Evolutionary conservation across 345 rosid species (phyloP), one percentile per base, ranked within the genome.

Genomic region (Hypericum androsaemum): DNA sequence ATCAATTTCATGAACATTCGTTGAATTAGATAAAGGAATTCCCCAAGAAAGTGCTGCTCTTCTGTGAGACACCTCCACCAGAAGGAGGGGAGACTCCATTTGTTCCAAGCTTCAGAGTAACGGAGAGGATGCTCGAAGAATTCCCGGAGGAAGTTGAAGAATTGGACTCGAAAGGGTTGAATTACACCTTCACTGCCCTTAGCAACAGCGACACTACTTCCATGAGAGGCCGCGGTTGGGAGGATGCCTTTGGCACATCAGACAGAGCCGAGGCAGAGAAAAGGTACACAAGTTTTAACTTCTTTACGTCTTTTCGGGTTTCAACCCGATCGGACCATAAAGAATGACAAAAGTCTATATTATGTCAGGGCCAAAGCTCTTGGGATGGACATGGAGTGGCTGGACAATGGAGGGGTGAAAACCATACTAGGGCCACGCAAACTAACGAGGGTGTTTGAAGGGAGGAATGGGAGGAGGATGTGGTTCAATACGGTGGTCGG

Each of bases 51-150:
- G 67, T 82, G 12, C 32, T 82, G 1, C 67, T 82, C 3, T 80
- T 58, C 72, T 82, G 89, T 42, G 83, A 80, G 67, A 65, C 79
- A 38, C 80, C 89, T 5, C 75, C 89, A 0, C 83, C 80, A 0
- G 79, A 74, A 45, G 89, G 86, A 8, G 82, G 89, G 22, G 48
- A 83, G 74, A 83, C 89, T 5, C 89, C 86, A 1, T 71, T 83
- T 45, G 89, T 83, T 49, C 89, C 89, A 15, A 80, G 89, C 79
- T 83, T 77, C 54, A 64, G 51, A 52, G 80, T 80, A 37, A 72
- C 89, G 0, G 82, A 83, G 44, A 47, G 55, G 59, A 77, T 83
- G 89, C 51, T 77, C 6, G 42, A 74, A 43, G 86, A 80, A 68
- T 80, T 80, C 63, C 86, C 82, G 0, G 63, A 77, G 54, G 74